Evolutionary conservation across 345 rosid genomes (phyloP).

Genomic region (Acer yangbiense): DNA sequence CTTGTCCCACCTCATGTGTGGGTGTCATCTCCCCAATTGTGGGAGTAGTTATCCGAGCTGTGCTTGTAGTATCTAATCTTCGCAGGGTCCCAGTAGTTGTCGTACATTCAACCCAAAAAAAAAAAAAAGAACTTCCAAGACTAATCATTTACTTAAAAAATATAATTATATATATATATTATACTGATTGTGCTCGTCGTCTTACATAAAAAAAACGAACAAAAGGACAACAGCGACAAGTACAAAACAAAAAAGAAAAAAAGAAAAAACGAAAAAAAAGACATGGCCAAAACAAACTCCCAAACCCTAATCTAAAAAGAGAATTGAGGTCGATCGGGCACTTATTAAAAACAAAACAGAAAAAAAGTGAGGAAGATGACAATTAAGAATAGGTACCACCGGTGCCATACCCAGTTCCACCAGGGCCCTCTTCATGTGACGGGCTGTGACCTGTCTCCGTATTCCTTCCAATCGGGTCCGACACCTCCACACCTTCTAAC

Average conservation of each 20-base stretch:
- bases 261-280: too few species aligned
- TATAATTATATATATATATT: too few species aligned
- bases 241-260: not conserved
- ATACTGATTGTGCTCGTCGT: not conserved
- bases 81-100: too few species aligned
- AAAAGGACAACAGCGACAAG: not conserved
- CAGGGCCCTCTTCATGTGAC: not conserved
- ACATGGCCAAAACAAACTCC: not conserved
- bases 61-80: too few species aligned
- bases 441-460: not conserved
- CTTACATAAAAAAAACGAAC: not conserved
- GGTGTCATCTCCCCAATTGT: too few species aligned
- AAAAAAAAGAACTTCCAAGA: too few species aligned
- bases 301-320: not conserved
- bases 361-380: not conserved
- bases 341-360: not conserved
- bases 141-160: not conserved
- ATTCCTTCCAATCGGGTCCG: not conserved
- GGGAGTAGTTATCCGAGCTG: too few species aligned
- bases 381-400: not conserved
- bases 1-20: too few species aligned
- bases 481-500: not conserved
- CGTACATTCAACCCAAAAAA: too few species aligned
- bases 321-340: not conserved
- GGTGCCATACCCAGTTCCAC: slow-evolving; percentile 3